Evolutionary conservation across 139 green algal species (phyloP), one percentile per base, ranked within the genome.

Genomic region (Asterochloris sp.): DNA sequence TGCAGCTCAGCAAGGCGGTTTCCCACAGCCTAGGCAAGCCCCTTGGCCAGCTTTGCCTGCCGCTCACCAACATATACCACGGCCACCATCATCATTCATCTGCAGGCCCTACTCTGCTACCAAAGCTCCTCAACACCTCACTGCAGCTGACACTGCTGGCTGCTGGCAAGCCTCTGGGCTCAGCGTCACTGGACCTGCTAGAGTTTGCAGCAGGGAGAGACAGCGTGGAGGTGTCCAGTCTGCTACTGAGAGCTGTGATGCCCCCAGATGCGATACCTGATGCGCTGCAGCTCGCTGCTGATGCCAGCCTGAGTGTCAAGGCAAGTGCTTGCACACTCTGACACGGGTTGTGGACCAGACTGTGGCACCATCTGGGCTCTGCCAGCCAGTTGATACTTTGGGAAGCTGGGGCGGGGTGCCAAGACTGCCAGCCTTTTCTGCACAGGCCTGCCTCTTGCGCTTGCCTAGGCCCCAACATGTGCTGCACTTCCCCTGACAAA

Each of bases 91-190:
- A 54, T 54, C 38, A 54, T 6, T 54, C 38, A 10, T 11, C 61
- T 80, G 13, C 78, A 82, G 78, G 78, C 10, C 11, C 62, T 64
- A 0, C n/a, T 19, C 26, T 82, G 28, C 63, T 82, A n/a, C 78
- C 73, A 23, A 61, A 82, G 78, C 64, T 82, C n/a, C 78, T 82
- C 16, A 82, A 82, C 27, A 28, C 13, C 26, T 62, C 78, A 0
- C 26, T 82, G 63, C 11, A 62, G 19, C 28, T 82, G 13, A 62
- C 26, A 63, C 4, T 82, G 62, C 78, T 74, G 16, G 62, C 23
- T 28, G 62, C 63, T 28, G 78, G 26, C 63, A 74, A 64, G 54
- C 17, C 27, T 28, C 24, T 64, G 29, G 78, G 28, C 16, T 28
- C 78, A 29, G 26, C 62, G n/a, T 62, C 12, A 21, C 9, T 82